A percentile compares a stretch with the other conserved stretches of the same genome.
These are phyloP conservation scores for Heliamphora pulchella DNA, from an alignment of 179 eudicot genomes.

Conservation along the genomic window DNA sequence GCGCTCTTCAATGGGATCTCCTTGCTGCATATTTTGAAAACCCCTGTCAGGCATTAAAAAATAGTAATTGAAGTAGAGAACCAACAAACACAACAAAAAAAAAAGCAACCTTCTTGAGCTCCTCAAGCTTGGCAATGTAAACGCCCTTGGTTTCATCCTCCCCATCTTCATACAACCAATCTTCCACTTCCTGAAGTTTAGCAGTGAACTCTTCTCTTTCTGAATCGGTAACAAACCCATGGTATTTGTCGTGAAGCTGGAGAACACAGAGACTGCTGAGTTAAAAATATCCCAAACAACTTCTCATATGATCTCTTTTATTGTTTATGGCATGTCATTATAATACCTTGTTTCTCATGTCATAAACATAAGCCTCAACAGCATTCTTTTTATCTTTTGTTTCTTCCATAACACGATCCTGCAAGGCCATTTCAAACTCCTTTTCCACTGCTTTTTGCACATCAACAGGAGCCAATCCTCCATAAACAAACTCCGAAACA, in stretches of 20 bases:
- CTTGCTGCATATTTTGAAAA: constrained; percentile 45
- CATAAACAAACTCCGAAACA: constrained; percentile 58
- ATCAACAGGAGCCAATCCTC: constrained; percentile 52
- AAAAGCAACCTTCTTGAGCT: constrained; percentile 62
- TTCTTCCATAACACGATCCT: constrained; percentile 92
- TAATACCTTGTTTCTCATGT: constrained; percentile 82
- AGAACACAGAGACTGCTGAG: constrained; percentile 5
- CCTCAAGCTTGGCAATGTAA: constrained; percentile 83
- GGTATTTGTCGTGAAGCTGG: constrained; percentile 76
- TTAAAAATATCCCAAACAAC: background rate
- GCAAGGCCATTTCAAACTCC: constrained; percentile 93
- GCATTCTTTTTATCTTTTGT: constrained; percentile 90
- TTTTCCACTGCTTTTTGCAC: constrained; percentile 80
- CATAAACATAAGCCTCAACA: constrained; percentile 94
- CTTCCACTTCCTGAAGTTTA: constrained; percentile 75
- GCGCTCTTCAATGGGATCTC: constrained; percentile 87
- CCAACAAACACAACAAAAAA: background rate
- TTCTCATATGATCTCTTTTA: background rate
- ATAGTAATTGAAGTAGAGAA: background rate
- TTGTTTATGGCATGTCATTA: background rate
- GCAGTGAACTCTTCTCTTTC: constrained; percentile 68
- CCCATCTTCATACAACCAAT: constrained; percentile 94
- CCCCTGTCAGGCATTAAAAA: background rate
- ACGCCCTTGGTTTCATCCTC: constrained; percentile 95
- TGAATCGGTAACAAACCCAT: constrained; percentile 56